Evolutionary conservation across 2,329 filamentous ascomycete species (phyloP), one percentile per base, ranked within the genome.

Genomic region (Volutella citrinella): DNA sequence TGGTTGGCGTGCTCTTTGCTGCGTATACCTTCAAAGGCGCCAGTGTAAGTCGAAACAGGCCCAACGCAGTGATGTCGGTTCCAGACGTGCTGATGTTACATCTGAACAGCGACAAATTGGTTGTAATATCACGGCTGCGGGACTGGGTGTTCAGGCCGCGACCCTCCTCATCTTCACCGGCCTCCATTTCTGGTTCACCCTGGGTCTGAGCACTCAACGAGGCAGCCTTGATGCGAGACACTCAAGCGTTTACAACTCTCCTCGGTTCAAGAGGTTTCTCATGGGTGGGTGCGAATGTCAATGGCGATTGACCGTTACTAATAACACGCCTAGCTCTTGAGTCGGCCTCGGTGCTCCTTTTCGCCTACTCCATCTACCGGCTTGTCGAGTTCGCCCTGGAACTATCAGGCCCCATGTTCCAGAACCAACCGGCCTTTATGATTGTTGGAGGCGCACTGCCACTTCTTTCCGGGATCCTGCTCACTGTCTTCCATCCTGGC

Each of bases 251-350:
- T 73, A 72, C 43, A 56, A 55, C 8, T 69, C 69, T 3, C 35
- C 49, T 0, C 51, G 54, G 6, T 76, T 74, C 45, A 67, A 56
- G 32, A 51, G 53, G 5, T 72, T 71, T 25, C 51, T 74, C 5
- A 45, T 66, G 32, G 60, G 72, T 76, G 61, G 41, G 63, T 51
- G 7, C 6, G n/a, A n/a, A n/a, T n/a, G n/a, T n/a, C n/a, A n/a
- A n/a, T n/a, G n/a, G n/a, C 14, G 19, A 32, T 2, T 16, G 6
- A 17, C 17, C 14, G 8, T 25, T 9, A 23, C 40, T 55, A 21
- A 53, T 30, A 11, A 6, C 10, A 12, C 13, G 8, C 6, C 10
- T 19, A 71, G 68, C 53, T 21, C 46, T 64, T 28, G 64, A 70
- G 36, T 19, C 58, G 6, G 52, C 63, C 9, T 52, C 59, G 1